These are phyloP conservation scores for Termitomyces sp. DNA, from an alignment of 768 basidiomycete genomes.

Conservation along the genomic window DNA sequence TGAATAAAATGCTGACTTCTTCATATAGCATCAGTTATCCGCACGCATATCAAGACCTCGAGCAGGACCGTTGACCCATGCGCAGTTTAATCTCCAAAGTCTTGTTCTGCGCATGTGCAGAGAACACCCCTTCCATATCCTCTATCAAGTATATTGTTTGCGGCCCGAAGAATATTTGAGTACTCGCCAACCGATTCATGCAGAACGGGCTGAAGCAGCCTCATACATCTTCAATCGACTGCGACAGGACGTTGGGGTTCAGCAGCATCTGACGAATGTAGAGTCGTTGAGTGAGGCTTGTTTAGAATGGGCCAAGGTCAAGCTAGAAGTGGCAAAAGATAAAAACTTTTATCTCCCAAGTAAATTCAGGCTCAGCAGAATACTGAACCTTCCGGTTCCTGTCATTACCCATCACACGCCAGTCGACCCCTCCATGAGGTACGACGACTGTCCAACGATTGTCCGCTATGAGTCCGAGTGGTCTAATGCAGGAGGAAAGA, in stretches of 20 bases:
- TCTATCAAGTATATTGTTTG: constrained; percentile 86
- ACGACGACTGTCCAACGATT: constrained; percentile 69
- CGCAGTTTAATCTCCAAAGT: constrained; percentile 55
- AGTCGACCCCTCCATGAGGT: constrained; percentile 64
- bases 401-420: constrained; percentile 71
- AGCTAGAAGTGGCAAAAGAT: constrained; percentile 40
- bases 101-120: constrained; percentile 71
- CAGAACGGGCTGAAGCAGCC: constrained; percentile 63
- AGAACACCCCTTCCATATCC: constrained; percentile 91
- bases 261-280: constrained; percentile 41
- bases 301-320: constrained; percentile 74
- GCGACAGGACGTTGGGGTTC: constrained; percentile 28
- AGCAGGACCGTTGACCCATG: constrained; percentile 13
- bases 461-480: constrained; percentile 53
- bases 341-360: constrained; percentile 36
- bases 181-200: constrained; percentile 46
- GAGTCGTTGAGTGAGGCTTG: constrained; percentile 60
- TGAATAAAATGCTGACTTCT: neutral
- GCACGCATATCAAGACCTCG: constrained; percentile 66
- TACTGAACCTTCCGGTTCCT: constrained; percentile 65
- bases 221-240: constrained; percentile 53
- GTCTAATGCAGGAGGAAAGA: constrained; percentile 68
- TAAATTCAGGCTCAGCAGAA: constrained; percentile 35
- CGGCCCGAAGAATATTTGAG: constrained; percentile 24
- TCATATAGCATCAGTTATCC: constrained; percentile 71